Evolutionary conservation across 2,329 filamentous ascomycete genomes (phyloP).

Genomic region (Neocatenulostroma microsporum): DNA sequence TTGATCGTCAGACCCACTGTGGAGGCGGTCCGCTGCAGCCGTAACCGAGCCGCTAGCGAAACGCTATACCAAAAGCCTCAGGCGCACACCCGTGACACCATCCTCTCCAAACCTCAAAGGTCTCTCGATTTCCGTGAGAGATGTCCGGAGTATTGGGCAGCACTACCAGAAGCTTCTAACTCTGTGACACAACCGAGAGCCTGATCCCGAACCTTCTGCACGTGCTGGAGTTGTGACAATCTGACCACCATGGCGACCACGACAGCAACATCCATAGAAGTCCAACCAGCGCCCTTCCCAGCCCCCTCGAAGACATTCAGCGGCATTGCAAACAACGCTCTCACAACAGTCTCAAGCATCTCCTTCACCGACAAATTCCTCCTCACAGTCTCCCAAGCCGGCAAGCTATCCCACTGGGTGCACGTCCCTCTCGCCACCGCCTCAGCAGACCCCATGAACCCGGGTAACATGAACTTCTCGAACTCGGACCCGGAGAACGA

Average conservation of each 20-base stretch:
- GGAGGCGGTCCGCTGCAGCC: too few species aligned
- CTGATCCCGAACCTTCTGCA: slow-evolving; percentile 9
- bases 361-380: slow-evolving; percentile 86
- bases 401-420: slow-evolving; percentile 86
- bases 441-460: slow-evolving; percentile 56
- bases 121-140: too few species aligned
- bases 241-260: not conserved
- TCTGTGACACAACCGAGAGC: slow-evolving; percentile 1
- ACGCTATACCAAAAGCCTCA: too few species aligned
- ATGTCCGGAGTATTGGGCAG: too few species aligned
- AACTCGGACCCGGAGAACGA: slow-evolving; percentile 35
- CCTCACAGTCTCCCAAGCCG: slow-evolving; percentile 79
- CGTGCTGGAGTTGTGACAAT: not conserved
- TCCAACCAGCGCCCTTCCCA: slow-evolving; percentile 51
- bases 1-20: too few species aligned
- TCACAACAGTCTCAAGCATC: slow-evolving; percentile 64
- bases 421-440: slow-evolving; percentile 70
- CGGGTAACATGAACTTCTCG: slow-evolving; percentile 29
- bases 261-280: not conserved
- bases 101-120: too few species aligned
- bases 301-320: slow-evolving; percentile 34
- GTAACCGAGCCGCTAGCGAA: too few species aligned
- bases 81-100: too few species aligned
- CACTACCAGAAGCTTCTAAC: too few species aligned
- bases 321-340: slow-evolving; percentile 57